Evolutionary conservation across 768 basidiomycete species (phyloP).

Genomic region (Pleurotus ostreatus): DNA sequence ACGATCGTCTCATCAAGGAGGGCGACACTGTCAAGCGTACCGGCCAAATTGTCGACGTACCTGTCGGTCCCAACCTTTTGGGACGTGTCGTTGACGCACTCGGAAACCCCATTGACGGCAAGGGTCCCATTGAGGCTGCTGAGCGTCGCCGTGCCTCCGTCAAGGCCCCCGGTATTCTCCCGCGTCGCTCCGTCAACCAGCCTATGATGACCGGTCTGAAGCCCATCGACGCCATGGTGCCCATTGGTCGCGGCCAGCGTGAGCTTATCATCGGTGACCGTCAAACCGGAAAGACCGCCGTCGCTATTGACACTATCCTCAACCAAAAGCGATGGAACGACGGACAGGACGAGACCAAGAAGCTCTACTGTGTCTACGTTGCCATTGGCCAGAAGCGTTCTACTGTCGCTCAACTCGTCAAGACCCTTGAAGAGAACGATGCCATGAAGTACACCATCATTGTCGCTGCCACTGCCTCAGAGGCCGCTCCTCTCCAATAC

Average conservation of each 20-base stretch:
- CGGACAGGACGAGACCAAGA: slow-evolving; percentile 93
- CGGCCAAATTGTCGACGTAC: slow-evolving; percentile 99
- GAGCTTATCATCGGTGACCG: slow-evolving; percentile 99
- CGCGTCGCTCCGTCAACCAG: slow-evolving; percentile 99
- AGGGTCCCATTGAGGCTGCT: slow-evolving; percentile 90
- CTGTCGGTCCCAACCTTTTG: slow-evolving; percentile 94
- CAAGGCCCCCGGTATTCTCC: slow-evolving; percentile 99
- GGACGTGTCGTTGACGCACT: slow-evolving; percentile 99
- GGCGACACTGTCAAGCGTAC: slow-evolving; percentile 99
- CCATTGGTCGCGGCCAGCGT: slow-evolving; percentile 99
- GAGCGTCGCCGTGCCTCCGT: slow-evolving; percentile 96
- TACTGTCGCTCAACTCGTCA: slow-evolving; percentile 97
- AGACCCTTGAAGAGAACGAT: slow-evolving; percentile 99
- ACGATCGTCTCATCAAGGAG: slow-evolving; percentile 98
- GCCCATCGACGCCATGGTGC: slow-evolving; percentile 99
- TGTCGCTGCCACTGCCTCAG: slow-evolving; percentile 98
- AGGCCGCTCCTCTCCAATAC: slow-evolving; percentile 98
- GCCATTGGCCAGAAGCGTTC: slow-evolving; percentile 99
- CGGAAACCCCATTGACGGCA: slow-evolving; percentile 99
- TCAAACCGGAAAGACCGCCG: slow-evolving; percentile 99
- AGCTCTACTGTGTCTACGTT: slow-evolving; percentile 99
- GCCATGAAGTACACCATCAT: slow-evolving; percentile 99
- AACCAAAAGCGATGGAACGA: slow-evolving; percentile 99
- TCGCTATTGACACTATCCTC: slow-evolving; percentile 99
- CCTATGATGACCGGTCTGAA: slow-evolving; percentile 99